Percentiles rank a stretch among this genome's conserved stretches.
phyloP scores from a whole-genome alignment of 306 rosid species.

The Purshia tridentata region DNA sequence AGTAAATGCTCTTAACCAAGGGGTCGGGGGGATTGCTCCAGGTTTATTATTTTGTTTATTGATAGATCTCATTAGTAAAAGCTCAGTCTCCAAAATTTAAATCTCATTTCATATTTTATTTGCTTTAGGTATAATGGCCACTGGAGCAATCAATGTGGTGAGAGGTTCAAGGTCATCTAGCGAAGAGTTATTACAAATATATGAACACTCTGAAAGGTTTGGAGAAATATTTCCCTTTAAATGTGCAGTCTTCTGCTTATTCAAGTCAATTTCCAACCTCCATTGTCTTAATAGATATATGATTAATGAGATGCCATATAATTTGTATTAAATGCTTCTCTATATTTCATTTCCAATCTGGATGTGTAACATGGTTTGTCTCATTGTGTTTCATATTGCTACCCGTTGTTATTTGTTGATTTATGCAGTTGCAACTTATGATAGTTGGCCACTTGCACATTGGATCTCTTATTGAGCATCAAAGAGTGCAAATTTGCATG shows the following conservation, averaged over 20 bases:
- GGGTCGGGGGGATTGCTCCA: too few species aligned
- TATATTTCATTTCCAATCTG: conserved; percentile 11
- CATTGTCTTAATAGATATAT: neutral
- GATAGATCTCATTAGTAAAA: neutral
- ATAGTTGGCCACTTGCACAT: neutral
- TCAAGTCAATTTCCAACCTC: neutral
- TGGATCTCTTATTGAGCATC: neutral
- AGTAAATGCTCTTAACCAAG: too few species aligned
- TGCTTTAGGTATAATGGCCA: conserved; percentile 84
- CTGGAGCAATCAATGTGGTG: conserved; percentile 89
- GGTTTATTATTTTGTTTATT: conserved; percentile 2
- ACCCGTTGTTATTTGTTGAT: neutral
- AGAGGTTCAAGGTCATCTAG: conserved; percentile 92
- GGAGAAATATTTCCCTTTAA: neutral
- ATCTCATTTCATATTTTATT: conserved; percentile 29
- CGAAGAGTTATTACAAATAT: conserved; percentile 80
- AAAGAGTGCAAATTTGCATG: neutral
- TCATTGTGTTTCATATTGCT: conserved; percentile 9
- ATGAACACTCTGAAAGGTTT: conserved; percentile 90
- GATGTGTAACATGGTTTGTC: conserved; percentile 15
- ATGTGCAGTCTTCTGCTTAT: conserved; percentile 3
- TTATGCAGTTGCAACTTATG: neutral
- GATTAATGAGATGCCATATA: neutral
- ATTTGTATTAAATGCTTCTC: conserved; percentile 1
- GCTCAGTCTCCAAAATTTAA: neutral